Evolutionary conservation across 495 filamentous ascomycete species (phyloP).

Genomic region (Echria macrotheca): DNA sequence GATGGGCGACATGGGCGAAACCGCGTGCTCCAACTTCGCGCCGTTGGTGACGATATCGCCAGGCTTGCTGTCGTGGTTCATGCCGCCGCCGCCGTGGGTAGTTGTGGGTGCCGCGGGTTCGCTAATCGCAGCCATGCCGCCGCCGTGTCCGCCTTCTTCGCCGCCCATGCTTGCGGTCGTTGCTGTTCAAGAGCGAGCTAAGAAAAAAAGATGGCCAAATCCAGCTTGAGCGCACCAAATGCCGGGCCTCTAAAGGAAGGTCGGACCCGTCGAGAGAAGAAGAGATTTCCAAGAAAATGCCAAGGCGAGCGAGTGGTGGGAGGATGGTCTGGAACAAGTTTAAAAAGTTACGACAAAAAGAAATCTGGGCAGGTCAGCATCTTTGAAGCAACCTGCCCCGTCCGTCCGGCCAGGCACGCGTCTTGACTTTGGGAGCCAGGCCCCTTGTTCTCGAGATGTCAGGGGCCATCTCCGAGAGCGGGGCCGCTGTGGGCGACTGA

Average conservation of each 20-base stretch:
- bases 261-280: too few species aligned
- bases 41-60: constrained; percentile 2
- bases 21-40: constrained; percentile 12
- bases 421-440: neutral
- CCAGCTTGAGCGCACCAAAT: constrained; percentile 8
- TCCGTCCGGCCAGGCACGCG: neutral
- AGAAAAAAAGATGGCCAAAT: neutral
- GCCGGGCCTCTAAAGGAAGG: neutral
- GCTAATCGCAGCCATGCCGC: neutral
- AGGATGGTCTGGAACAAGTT: neutral
- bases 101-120: neutral
- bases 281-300: neutral
- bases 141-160: neutral
- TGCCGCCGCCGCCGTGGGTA: neutral
- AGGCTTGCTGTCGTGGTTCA: neutral
- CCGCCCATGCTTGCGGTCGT: neutral
- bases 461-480: neutral
- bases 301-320: neutral
- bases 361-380: neutral
- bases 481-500: neutral
- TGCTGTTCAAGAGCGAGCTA: neutral
- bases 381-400: neutral
- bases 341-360: neutral
- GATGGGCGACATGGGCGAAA: constrained; percentile 30
- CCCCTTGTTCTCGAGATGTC: constrained; percentile 1